Percentiles rank a stretch among this genome's conserved stretches.
phyloP scores from a whole-genome alignment of 345 rosid species.

The Pseudoturritis turrita region DNA sequence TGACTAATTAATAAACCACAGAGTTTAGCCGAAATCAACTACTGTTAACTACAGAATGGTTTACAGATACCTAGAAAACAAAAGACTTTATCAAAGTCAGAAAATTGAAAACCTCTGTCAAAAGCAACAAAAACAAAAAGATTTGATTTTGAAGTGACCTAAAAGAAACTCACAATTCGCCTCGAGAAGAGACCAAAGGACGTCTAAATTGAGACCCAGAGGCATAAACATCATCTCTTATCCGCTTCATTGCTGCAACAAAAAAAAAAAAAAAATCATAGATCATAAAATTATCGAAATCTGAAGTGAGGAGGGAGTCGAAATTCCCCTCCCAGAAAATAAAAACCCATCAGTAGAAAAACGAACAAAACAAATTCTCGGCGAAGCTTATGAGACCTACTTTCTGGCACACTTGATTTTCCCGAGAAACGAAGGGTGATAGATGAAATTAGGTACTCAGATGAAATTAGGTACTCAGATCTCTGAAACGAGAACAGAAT shows the following conservation, averaged over 20 bases:
- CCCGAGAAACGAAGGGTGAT: not conserved
- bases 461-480: conserved; percentile 25
- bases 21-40: not conserved
- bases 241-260: conserved; percentile 68
- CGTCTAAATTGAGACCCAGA: conserved; percentile 72
- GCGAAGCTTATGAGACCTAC: conserved; percentile 8
- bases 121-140: not conserved
- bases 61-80: not conserved
- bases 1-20: not conserved
- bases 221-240: conserved; percentile 53
- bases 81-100: not conserved
- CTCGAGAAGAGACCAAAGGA: conserved; percentile 53
- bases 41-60: not conserved
- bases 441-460: conserved; percentile 8
- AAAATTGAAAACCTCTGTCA: not conserved
- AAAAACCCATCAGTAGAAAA: not conserved
- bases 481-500: conserved; percentile 6
- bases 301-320: not conserved
- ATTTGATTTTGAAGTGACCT: not conserved
- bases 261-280: not conserved
- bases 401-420: not conserved
- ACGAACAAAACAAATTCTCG: not conserved
- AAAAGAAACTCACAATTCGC: conserved; percentile 61
- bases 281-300: not conserved
- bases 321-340: not conserved